These are phyloP conservation scores for Cicer chorassanicum DNA, from an alignment of 306 rosid genomes.

Conservation along the genomic window DNA sequence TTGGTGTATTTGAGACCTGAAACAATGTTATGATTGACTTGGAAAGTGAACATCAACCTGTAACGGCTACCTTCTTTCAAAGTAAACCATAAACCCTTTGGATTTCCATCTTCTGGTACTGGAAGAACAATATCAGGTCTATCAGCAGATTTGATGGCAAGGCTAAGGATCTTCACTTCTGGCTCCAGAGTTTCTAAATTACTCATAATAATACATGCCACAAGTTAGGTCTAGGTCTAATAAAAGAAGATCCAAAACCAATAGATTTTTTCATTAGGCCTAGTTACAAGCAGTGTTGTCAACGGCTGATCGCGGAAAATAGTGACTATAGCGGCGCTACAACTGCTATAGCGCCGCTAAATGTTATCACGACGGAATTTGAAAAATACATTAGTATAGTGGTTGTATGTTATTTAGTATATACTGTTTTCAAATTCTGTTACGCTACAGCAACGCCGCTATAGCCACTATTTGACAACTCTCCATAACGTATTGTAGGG, in stretches of 20 bases:
- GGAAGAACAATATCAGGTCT: conserved; percentile 81
- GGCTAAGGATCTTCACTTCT: conserved; percentile 86
- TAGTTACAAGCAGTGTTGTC: not conserved
- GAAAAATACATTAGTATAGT: too few species aligned
- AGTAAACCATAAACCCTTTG: conserved; percentile 88
- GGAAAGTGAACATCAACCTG: conserved; percentile 74
- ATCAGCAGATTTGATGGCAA: conserved; percentile 71
- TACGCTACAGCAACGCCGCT: too few species aligned
- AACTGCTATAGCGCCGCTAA: too few species aligned
- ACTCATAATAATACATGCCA: conserved; percentile 8
- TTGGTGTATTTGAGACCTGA: conserved; percentile 93
- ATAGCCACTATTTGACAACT: too few species aligned
- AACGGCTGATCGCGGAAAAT: too few species aligned
- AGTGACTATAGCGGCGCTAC: too few species aligned
- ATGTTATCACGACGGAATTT: too few species aligned
- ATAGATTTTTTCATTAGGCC: conserved; percentile 31
- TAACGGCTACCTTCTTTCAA: conserved; percentile 97
- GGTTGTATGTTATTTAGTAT: too few species aligned
- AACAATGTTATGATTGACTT: conserved; percentile 85
- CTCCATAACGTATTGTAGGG: too few species aligned
- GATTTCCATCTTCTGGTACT: conserved; percentile 78
- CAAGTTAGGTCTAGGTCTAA: conserved; percentile 20
- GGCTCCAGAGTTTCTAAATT: conserved; percentile 79
- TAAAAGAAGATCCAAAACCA: conserved; percentile 1
- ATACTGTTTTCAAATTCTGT: too few species aligned